Base-by-base conservation (phyloP, 192 early-diverging fungal species). In the Allomyces arbusculus region DNA sequence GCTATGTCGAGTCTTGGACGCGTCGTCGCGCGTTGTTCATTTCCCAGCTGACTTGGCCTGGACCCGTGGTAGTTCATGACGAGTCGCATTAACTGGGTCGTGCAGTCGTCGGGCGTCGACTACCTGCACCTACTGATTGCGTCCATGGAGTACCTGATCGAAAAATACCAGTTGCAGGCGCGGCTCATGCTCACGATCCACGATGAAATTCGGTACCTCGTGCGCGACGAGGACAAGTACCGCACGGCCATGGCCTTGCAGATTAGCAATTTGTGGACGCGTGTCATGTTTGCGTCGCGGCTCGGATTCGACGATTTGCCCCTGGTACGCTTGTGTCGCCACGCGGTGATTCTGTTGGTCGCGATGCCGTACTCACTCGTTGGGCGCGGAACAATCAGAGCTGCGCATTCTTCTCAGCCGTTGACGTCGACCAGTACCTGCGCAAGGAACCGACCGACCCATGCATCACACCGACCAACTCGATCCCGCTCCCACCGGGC, bases 31-130 rank as follows among this genome's bases (percentile, higher is more conserved):
- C 4, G 1, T 28, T 28, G 26, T 4, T 4, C 4, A 4, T 28
- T 28, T 28, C 26, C 26, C 1, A 81, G 63, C 80, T 80, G 23
- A 74, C 74, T 33, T 73, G 80, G 10, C 74, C 80, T 23, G 77
- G 26, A 28, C 26, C 26, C 81, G 20, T 67, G 67, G 25, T 73
- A 86, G 65, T 96, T 83, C 71, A 76, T 90, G 77, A 91, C 90
- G 0, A 91, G 87, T 40, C 81, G 93, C 19, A 78, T 96, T 55
- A 98, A 98, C 72, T 98, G 95, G 95, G 91, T 89, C 1, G 93
- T 98, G 6, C 95, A 98, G 74, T 94, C 91, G 23, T 96, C 93
- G 1, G 95, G 93, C 22, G 95, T 95, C 24, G 95, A 98, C 68
- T 98, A 98, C 70, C 73, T 98, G 10, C 95, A 98, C 70, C 72